Evolutionary conservation across 306 rosid genomes (phyloP).

Genomic region (Luffa aegyptiaca): DNA sequence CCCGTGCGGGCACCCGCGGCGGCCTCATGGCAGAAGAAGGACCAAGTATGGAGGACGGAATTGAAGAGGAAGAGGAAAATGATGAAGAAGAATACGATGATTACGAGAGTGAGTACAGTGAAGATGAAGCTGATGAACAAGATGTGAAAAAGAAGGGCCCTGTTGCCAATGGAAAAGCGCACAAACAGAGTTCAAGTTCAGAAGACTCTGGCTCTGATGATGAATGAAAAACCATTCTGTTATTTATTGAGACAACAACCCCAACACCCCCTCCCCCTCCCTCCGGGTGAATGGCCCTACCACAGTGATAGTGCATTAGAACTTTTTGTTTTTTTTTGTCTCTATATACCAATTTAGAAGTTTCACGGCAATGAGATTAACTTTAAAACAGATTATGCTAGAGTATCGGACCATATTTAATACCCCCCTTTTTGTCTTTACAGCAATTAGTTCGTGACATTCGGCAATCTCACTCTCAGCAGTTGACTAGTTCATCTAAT

Average conservation of each 20-base stretch:
- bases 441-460: neutral
- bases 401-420: neutral
- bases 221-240: conserved; percentile 16
- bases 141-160: conserved; percentile 29
- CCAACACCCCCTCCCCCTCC: neutral
- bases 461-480: neutral
- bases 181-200: conserved; percentile 14
- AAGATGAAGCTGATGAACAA: conserved; percentile 40
- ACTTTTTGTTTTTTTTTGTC: neutral
- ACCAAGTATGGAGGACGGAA: conserved; percentile 30
- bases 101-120: conserved; percentile 56
- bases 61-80: conserved; percentile 54
- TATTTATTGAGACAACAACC: conserved; percentile 4
- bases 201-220: conserved; percentile 40
- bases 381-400: conserved; percentile 1
- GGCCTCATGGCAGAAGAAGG: conserved; percentile 46
- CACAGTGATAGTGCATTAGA: conserved; percentile 10
- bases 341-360: conserved; percentile 3
- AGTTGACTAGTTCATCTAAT: neutral
- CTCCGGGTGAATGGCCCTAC: neutral
- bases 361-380: neutral
- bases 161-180: conserved; percentile 29
- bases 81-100: conserved; percentile 57
- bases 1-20: conserved; percentile 77
- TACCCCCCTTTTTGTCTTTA: neutral